Evolutionary conservation across 2,329 filamentous ascomycete species (phyloP), one percentile per base, ranked within the genome.

Genomic region (Ceratocystis destructans): DNA sequence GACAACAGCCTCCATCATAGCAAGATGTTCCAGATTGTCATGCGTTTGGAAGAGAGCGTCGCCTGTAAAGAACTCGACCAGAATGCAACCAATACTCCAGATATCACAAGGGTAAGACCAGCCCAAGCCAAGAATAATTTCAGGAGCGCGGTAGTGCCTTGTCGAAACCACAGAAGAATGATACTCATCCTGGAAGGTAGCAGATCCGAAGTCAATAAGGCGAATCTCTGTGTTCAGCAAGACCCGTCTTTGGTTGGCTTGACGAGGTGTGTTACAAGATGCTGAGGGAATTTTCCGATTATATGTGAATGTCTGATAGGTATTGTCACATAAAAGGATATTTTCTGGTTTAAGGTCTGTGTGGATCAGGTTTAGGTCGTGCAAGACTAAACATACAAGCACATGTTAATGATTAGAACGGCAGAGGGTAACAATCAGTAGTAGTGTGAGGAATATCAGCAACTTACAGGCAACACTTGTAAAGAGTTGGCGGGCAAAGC

Each of bases 401-500:
- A 31, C 15, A 59, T 37, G 55, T 59, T 5, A 59, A 31, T 37
- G 12, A 31, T n/a, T 20, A 59, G 25, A 17, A 15, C 12, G 3
- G 37, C 37, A 12, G 4, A 41, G 10, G 37, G 37, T 41, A 41
- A 5, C 37, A 41, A 41, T 2, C 37, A 41, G 12, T 10, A 41
- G 37, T 4, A 15, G 10, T 4, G 10, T 5, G 37, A 15, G 37
- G 37, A 41, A 7, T 48, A 41, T 31, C 15, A 28, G 31, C 20
- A 50, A 85, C 90, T 81, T 79, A 96, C 90, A 99, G 67, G 94
- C 94, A 72, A 99, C 95, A 72, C 93, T 97, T n/a, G 93, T 97
- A 69, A 99, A 89, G 17, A 99, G 80, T 74, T 99, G 94, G 62
- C 93, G 86, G 61, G 94, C 94, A 79, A 99, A 97, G 74, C 85